A percentile compares a stretch with the other conserved stretches of the same genome.
Conservation (phyloP, 2,329 filamentous ascomycete species). For the Pyrenochaeta sp. region DNA sequence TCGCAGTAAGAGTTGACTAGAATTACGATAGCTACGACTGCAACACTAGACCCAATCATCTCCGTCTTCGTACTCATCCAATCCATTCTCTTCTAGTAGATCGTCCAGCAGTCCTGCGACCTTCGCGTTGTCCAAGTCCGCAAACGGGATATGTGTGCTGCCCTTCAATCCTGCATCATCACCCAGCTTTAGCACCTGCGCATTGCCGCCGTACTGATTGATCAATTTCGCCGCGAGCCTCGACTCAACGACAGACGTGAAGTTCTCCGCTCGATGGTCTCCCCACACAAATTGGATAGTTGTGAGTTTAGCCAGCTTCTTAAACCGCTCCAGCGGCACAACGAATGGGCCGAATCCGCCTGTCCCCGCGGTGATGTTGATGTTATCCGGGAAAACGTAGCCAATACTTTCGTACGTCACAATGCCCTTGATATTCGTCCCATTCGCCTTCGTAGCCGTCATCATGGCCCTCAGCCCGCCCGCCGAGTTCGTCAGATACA, state of each 20-base stretch:
- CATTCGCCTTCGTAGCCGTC: slow-evolving; percentile 28
- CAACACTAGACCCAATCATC: slow-evolving; percentile 8
- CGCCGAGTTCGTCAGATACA: slow-evolving; percentile 37
- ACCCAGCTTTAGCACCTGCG: slow-evolving; percentile 30
- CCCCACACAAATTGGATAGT: slow-evolving; percentile 36
- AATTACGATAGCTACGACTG: not conserved
- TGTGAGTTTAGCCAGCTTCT: slow-evolving; percentile 30
- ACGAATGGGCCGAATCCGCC: slow-evolving; percentile 34
- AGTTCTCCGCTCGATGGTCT: slow-evolving; percentile 32
- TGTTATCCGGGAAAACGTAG: slow-evolving; percentile 36
- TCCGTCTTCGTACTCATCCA: slow-evolving; percentile 31
- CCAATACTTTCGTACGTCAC: slow-evolving; percentile 37
- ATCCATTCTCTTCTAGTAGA: slow-evolving; percentile 24
- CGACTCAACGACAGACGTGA: slow-evolving; percentile 19
- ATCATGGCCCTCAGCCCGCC: slow-evolving; percentile 32
- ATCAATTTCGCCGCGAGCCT: slow-evolving; percentile 27
- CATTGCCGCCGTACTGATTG: slow-evolving; percentile 37
- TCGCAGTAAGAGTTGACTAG: not conserved
- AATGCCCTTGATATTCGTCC: slow-evolving; percentile 37
- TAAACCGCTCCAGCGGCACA: slow-evolving; percentile 30
- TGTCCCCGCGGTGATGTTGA: slow-evolving; percentile 28
- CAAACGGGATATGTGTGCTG: slow-evolving; percentile 38
- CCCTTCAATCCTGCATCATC: slow-evolving; percentile 31
- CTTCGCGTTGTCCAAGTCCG: slow-evolving; percentile 32
- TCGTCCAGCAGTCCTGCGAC: slow-evolving; percentile 30